phyloP scores from a whole-genome alignment of 768 basidiomycete genomes.

The Sarcodon aspratus region DNA sequence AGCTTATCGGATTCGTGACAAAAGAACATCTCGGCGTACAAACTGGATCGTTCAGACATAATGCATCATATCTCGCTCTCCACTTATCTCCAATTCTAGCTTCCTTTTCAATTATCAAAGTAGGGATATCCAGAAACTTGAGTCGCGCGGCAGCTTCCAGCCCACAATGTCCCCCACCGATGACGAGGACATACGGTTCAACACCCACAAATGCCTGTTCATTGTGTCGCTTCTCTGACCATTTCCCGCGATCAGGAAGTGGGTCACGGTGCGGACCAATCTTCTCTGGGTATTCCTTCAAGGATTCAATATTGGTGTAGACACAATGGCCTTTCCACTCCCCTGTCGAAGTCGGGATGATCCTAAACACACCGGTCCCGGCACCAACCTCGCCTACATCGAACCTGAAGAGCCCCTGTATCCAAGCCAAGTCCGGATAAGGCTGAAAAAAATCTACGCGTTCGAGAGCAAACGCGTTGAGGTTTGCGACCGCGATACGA shows the following conservation, averaged over 20 bases:
- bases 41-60: slow-evolving; percentile 58
- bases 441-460: slow-evolving; percentile 2
- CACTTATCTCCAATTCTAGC: slow-evolving; percentile 50
- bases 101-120: slow-evolving; percentile 54
- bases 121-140: slow-evolving; percentile 34
- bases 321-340: slow-evolving; percentile 35
- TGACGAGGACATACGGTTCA: slow-evolving; percentile 40
- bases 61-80: slow-evolving; percentile 54
- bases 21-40: slow-evolving; percentile 30
- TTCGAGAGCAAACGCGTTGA: slow-evolving; percentile 8
- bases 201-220: slow-evolving; percentile 27
- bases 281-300: slow-evolving; percentile 34
- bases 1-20: not conserved
- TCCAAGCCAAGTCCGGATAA: slow-evolving; percentile 17
- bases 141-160: slow-evolving; percentile 48
- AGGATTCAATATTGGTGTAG: slow-evolving; percentile 40
- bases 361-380: slow-evolving; percentile 30
- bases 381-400: slow-evolving; percentile 24
- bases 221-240: slow-evolving; percentile 24
- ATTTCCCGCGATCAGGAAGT: slow-evolving; percentile 27
- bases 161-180: slow-evolving; percentile 43
- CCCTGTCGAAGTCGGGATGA: slow-evolving; percentile 29
- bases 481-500: slow-evolving; percentile 9
- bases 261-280: slow-evolving; percentile 21
- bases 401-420: slow-evolving; percentile 27